A percentile compares a stretch with the other conserved stretches of the same genome.
Conservation (phyloP, 345 rosid genomes). For the Linum lewisii region DNA sequence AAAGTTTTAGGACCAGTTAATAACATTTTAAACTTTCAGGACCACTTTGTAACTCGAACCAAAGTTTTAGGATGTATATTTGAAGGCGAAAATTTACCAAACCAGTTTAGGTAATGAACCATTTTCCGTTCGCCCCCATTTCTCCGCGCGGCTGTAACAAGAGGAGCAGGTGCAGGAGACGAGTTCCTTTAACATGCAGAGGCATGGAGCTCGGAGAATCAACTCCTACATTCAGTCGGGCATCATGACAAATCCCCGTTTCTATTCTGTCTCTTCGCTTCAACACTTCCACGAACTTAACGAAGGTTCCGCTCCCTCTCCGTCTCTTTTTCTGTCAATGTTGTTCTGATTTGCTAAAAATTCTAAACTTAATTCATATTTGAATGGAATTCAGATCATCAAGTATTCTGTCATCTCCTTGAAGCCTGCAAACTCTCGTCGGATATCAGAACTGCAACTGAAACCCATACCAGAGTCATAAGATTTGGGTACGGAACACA, state of each 20-base stretch:
- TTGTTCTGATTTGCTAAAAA: background rate
- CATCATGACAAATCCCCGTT: background rate
- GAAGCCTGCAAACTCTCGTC: conserved; percentile 36
- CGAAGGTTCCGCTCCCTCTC: background rate
- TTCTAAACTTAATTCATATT: background rate
- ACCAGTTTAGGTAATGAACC: no score
- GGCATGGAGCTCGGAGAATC: conserved; percentile 9
- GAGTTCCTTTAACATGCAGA: conserved; percentile 8
- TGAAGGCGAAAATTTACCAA: no score
- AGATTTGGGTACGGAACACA: conserved; percentile 46
- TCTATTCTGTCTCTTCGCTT: background rate
- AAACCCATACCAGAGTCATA: conserved; percentile 45
- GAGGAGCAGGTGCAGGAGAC: no score
- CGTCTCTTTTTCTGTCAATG: background rate
- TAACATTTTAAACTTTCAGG: no score
- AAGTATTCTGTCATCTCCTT: conserved; percentile 27
- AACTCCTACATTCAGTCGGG: background rate
- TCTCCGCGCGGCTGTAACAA: no score
- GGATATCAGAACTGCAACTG: conserved; percentile 29
- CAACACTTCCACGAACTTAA: background rate
- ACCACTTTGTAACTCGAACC: no score
- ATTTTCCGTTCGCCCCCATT: no score
- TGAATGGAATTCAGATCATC: conserved; percentile 25
- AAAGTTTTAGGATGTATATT: no score
- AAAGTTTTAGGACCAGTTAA: no score